Evolutionary conservation across 192 early-diverging fungal species (phyloP).

Genomic region (Hyaloraphidium curvatum): DNA sequence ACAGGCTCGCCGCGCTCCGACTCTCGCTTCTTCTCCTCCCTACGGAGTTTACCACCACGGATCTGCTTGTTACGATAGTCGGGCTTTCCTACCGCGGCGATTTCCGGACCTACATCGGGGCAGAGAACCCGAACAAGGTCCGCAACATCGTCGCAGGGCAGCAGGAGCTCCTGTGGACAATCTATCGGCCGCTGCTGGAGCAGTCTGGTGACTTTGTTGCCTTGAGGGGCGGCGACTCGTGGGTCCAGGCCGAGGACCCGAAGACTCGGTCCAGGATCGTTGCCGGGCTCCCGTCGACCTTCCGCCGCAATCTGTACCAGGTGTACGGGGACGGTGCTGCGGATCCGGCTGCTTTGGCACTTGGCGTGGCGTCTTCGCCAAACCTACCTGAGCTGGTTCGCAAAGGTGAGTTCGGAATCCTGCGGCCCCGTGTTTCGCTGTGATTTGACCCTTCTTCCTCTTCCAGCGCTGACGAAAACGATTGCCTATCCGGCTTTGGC

Average conservation of each 20-base stretch:
- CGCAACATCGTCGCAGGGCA: conserved; percentile 81
- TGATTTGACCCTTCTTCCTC: conserved; percentile 12
- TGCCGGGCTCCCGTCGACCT: background rate
- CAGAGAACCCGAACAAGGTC: conserved; percentile 90
- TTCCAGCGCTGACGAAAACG: conserved; percentile 39
- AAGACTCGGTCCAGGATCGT: no score
- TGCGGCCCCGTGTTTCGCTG: conserved; percentile 10
- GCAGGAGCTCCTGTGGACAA: conserved; percentile 28
- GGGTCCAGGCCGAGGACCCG: no score
- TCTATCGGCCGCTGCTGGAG: conserved; percentile 30
- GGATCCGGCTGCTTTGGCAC: no score
- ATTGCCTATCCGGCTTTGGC: conserved; percentile 63
- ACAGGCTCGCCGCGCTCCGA: conserved; percentile 65
- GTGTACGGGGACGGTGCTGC: no score
- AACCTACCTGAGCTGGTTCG: conserved; percentile 17
- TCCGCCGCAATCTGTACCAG: background rate
- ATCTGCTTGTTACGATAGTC: conserved; percentile 66
- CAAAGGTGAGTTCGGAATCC: conserved; percentile 17
- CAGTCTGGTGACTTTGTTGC: no score
- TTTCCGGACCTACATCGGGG: conserved; percentile 70
- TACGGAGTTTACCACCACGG: conserved; percentile 51
- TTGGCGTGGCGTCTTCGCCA: conserved; percentile 19
- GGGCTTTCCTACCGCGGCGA: conserved; percentile 80
- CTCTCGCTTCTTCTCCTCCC: conserved; percentile 71
- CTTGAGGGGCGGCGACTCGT: no score